A percentile compares a stretch with the other conserved stretches of the same genome.
phyloP scores from a whole-genome alignment of 2,329 filamentous ascomycete genomes.

The Aspergillus novoparasiticus region DNA sequence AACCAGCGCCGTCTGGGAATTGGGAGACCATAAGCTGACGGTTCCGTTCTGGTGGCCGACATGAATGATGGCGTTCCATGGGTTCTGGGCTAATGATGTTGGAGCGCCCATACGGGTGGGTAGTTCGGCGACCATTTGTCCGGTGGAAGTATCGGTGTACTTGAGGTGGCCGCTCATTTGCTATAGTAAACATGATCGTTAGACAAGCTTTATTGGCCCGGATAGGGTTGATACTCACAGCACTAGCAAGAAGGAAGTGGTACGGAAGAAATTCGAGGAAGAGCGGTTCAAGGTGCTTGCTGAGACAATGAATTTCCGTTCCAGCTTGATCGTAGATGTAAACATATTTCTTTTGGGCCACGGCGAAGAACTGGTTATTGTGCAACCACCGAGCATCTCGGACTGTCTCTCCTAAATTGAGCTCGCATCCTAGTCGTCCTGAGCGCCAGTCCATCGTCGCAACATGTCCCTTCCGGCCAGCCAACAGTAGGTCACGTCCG shows the following conservation, averaged over 20 bases:
- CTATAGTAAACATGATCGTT: constrained; percentile 45
- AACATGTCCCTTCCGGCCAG: constrained; percentile 89
- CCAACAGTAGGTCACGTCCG: constrained; percentile 80
- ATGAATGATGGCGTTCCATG: constrained; percentile 88
- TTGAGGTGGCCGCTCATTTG: constrained; percentile 79
- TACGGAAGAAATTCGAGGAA: constrained; percentile 96
- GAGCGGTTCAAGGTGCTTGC: constrained; percentile 86
- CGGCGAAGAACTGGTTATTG: constrained; percentile 90
- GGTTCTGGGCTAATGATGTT: constrained; percentile 82
- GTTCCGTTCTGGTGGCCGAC: constrained; percentile 94
- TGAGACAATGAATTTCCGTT: constrained; percentile 87
- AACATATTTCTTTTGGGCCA: constrained; percentile 93
- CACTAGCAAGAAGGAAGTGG: constrained; percentile 87
- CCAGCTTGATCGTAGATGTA: constrained; percentile 95
- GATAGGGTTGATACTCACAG: constrained; percentile 57
- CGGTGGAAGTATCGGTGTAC: constrained; percentile 94
- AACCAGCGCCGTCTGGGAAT: constrained; percentile 80
- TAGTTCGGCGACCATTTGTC: constrained; percentile 82
- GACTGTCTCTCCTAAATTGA: constrained; percentile 88
- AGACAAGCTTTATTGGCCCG: neutral
- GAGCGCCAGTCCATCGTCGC: constrained; percentile 96
- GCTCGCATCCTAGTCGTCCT: constrained; percentile 85
- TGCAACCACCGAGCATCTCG: constrained; percentile 90
- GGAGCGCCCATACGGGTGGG: constrained; percentile 83
- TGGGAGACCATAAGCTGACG: constrained; percentile 95